Percentiles rank a stretch among this genome's conserved stretches.
Conservation (phyloP, 495 filamentous ascomycete genomes). For the Articulospora tetracladia region DNA sequence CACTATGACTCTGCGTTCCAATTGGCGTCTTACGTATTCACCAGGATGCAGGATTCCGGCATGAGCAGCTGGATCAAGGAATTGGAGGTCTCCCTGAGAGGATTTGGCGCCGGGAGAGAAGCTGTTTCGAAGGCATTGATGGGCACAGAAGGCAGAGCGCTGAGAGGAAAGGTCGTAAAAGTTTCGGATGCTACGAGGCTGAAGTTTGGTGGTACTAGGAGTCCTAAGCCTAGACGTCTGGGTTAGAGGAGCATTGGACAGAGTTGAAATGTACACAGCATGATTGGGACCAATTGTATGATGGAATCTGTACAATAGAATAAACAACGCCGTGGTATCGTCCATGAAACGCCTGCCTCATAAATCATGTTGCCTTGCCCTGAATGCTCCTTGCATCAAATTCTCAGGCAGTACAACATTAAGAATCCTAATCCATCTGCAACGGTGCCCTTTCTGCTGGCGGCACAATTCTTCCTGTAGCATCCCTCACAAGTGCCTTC, state of each 20-base stretch:
- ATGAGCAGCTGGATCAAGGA: slow-evolving; percentile 53
- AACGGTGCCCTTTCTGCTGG: slow-evolving; percentile 36
- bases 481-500: slow-evolving; percentile 35
- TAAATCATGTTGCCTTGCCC: not conserved
- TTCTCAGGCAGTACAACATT: slow-evolving; percentile 4
- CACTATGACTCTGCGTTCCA: slow-evolving; percentile 94
- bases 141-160: slow-evolving; percentile 71
- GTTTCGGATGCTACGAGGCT: slow-evolving; percentile 81
- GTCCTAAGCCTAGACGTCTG: slow-evolving; percentile 74
- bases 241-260: slow-evolving; percentile 43
- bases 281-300: slow-evolving; percentile 2
- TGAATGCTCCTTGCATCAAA: slow-evolving; percentile 2
- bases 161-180: slow-evolving; percentile 66
- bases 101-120: slow-evolving; percentile 81
- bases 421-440: slow-evolving; percentile 7
- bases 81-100: slow-evolving; percentile 75
- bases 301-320: slow-evolving; percentile 22
- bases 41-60: slow-evolving; percentile 71
- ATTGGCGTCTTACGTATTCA: slow-evolving; percentile 72
- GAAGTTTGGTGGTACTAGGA: slow-evolving; percentile 94
- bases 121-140: slow-evolving; percentile 85
- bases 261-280: slow-evolving; percentile 12
- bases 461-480: slow-evolving; percentile 35
- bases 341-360: slow-evolving; percentile 20
- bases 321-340: slow-evolving; percentile 19